Base-by-base conservation (phyloP, 1,139 yeast genomes). In the Wickerhamiella infanticola region DNA sequence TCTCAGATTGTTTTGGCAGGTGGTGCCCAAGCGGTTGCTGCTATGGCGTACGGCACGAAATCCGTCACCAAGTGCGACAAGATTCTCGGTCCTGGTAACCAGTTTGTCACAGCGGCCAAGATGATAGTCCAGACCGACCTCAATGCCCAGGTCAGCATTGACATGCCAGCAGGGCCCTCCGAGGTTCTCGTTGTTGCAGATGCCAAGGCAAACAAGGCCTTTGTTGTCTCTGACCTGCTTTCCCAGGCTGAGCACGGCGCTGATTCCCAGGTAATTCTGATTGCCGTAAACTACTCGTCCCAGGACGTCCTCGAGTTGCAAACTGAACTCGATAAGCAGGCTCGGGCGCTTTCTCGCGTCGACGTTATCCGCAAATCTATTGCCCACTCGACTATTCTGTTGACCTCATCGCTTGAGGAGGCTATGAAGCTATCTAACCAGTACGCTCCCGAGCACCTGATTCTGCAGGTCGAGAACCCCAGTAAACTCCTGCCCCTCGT, bases 151-250 rank as follows among this genome's bases (percentile, higher is more conserved):
- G 93, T 95, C 60, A 82, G 95, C 35, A 93, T 90, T 56, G 99
- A 90, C 64, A 88, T 90, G 97, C 99, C 99, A 42, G 99, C 99
- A 25, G 99, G 99, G 4, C 99, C 99, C 27, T 82, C 95, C 46
- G 99, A 90, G 66, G 99, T 90, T 13, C 72, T 90, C 52, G 97
- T 90, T 18, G 72, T 90, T 56, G 95, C 96, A 40, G 99, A 90
- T 63, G 73, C 70, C 49, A 61, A 74, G 43, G 85, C 97, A 4
- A 95, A 85, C 64, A 88, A 94, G 13, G 95, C 88, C 57, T 90
- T 84, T 64, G 98, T 90, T 36, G 98, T 97, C 24, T 77, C 90
- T 55, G 99, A 90, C 62, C 72, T 90, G 61, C 72, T 90, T 50
- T 88, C 97, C 0, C 99, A 90, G 68, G 99, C 99, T 29, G 99